Base-by-base conservation (phyloP, 768 basidiomycete species). In the Collybiopsis luxurians region DNA sequence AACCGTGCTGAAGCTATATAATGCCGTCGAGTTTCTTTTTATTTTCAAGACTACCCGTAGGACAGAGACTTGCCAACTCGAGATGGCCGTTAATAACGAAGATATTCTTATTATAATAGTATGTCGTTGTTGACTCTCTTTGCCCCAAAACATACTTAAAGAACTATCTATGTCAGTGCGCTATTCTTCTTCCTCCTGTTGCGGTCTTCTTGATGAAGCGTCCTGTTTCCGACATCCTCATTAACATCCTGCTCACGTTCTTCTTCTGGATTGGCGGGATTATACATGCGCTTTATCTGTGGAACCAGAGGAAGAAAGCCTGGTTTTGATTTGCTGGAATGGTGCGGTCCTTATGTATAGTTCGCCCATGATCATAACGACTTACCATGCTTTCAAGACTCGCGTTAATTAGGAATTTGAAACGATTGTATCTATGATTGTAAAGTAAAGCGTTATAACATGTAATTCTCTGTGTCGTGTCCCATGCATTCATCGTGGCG, bases 261-360 rank as follows among this genome's bases (percentile, higher is more conserved):
- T 47, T 55, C 24, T 55, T 55, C 23, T 55, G 54, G 54, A 55
- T 55, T 36, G 54, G 44, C 0, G 54, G 54, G 9, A 30, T 55
- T 47, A 47, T 55, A 11, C 54, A 55, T 24, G 54, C 54, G 13
- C n/a, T 55, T 15, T 55, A 55, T 39, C 17, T 55, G n/a, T 55
- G 54, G 54, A 55, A 55, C 23, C 42, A 55, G 45, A 6, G 23
- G 26, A 55, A 46, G 54, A 55, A 47, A 21, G 43, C 54, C 17
- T 55, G 54, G 54, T 39, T 55, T 0, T 55, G 31, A 34, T 34
- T 34, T 34, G 5, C 13, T 34, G 31, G 31, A n/a, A n/a, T n/a
- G n/a, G n/a, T n/a, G 31, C 31, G 13, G 31, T 34, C 31, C 13
- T 34, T 34, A 34, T 34, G n/a, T n/a, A n/a, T n/a, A n/a, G n/a